These are phyloP conservation scores for Yamadazyma scolyti DNA, from an alignment of 805 yeast species.

Conservation along the genomic window DNA sequence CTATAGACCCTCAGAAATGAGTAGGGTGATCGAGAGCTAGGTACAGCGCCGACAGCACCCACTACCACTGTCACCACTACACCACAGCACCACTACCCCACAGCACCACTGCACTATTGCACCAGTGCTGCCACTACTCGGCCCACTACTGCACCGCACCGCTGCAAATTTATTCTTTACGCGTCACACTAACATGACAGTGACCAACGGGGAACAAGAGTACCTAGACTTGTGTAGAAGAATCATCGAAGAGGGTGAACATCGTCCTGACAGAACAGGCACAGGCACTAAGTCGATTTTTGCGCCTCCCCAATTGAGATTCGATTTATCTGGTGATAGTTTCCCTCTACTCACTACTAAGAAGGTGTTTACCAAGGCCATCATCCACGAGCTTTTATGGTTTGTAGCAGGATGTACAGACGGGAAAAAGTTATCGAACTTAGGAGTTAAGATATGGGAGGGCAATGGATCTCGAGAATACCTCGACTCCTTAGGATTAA, in stretches of 20 bases:
- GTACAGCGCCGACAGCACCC: too few species aligned
- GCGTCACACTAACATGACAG: too few species aligned
- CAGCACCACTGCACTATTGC: too few species aligned
- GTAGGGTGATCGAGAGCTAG: too few species aligned
- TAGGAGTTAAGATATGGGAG: conserved; percentile 98
- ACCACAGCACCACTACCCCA: too few species aligned
- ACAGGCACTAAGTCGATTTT: conserved; percentile 90
- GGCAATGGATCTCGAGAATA: conserved; percentile 96
- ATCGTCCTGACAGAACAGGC: conserved; percentile 94
- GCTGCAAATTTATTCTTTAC: too few species aligned
- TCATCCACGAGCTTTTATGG: conserved; percentile 89
- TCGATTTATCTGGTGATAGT: conserved; percentile 62
- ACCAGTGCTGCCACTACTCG: too few species aligned
- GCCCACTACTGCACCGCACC: too few species aligned
- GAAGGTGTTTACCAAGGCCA: conserved; percentile 84
- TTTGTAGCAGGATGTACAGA: conserved; percentile 88
- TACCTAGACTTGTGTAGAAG: conserved; percentile 77
- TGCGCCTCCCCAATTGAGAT: conserved; percentile 95
- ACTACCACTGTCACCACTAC: too few species aligned
- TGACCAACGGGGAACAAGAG: conserved; percentile 69
- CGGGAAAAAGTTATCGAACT: conserved; percentile 69
- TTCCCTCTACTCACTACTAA: conserved; percentile 94
- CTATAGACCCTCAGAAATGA: too few species aligned
- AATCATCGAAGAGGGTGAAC: conserved; percentile 82
- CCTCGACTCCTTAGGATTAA: conserved; percentile 77